Base-by-base conservation (phyloP, 345 rosid genomes). In the Laguncularia racemosa region DNA sequence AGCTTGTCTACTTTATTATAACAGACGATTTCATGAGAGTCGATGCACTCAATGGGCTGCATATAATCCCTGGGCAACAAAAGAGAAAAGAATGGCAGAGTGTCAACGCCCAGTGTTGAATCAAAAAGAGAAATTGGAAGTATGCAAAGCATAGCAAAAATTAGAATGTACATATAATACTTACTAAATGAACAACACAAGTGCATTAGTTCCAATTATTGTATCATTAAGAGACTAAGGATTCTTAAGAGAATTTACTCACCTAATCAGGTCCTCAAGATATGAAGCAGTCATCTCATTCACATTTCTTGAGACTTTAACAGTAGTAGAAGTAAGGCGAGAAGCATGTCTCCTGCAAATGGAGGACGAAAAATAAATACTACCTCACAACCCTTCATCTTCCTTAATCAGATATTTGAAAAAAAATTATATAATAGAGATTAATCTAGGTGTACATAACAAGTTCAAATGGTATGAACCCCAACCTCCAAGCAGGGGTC, bases 1-100 rank as follows among this genome's bases (percentile, higher is more conserved):
- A 93, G 99, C 49, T 73, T 75, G 56, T 77, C 76, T 21, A 76
- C 95, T 73, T 76, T 66, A 67, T 79, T 82, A 78, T 85, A 93
- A 80, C 97, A 93, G 67, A 85, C 59, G 56, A 83, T 73, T 71
- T 89, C 99, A 50, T 89, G 84, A 57, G 80, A 81, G 64, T 86
- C 75, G 48, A 66, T 16, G 68, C 79, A 74, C 74, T 93, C 97
- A 71, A 79, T 62, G 14, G 99, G 96, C 76, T 62, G 81, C 95
- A 93, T 70, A 59, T 77, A 66, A 64, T 80, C 82, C 74, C 97
- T 89, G 81, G 66, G 57, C 52, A 73, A 72, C 49, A 69, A 48
- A 67, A 5, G 43, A 16, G 49, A 40, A 28, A 51, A 64, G 45
- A 50, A 59, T 20, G 20, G 13, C 28, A 52, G n/a, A 14, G 17